Evolutionary conservation across 176 grass and related monocot genomes (phyloP).

Genomic region (Canna indica): DNA sequence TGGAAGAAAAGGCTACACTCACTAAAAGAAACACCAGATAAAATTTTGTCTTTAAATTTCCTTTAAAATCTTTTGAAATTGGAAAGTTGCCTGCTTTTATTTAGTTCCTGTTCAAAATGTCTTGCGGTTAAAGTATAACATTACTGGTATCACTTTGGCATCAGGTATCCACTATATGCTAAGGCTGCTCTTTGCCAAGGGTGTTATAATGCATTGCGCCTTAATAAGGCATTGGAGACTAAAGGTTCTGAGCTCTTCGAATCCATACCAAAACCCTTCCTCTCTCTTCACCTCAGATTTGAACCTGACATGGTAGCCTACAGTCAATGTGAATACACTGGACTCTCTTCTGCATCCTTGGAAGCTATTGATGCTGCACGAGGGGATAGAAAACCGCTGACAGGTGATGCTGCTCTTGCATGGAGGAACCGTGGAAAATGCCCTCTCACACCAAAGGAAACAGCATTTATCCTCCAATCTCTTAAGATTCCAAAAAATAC

Average conservation of each 20-base stretch:
- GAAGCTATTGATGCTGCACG: constrained; percentile 61
- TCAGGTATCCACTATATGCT: constrained; percentile 64
- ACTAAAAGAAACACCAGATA: no score
- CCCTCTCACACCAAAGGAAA: constrained; percentile 81
- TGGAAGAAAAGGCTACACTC: no score
- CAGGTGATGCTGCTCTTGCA: constrained; percentile 43
- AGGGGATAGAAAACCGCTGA: constrained; percentile 56
- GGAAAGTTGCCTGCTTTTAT: background rate
- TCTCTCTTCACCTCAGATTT: constrained; percentile 88
- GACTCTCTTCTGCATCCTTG: constrained; percentile 54
- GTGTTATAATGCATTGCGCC: constrained; percentile 67
- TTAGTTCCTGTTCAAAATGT: background rate
- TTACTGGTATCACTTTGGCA: background rate
- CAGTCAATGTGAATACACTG: constrained; percentile 55
- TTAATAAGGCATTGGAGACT: constrained; percentile 58
- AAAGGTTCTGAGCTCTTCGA: constrained; percentile 55
- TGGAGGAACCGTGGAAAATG: constrained; percentile 92
- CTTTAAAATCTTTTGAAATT: background rate
- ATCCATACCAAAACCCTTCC: constrained; percentile 81
- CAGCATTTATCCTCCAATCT: constrained; percentile 74
- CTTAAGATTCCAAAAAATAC: constrained; percentile 55
- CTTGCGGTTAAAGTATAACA: background rate
- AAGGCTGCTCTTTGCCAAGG: constrained; percentile 84
- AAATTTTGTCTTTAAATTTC: no score
- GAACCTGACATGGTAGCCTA: constrained; percentile 97